Conservation (phyloP, 345 rosid species). For the Arabis hirsuta region DNA sequence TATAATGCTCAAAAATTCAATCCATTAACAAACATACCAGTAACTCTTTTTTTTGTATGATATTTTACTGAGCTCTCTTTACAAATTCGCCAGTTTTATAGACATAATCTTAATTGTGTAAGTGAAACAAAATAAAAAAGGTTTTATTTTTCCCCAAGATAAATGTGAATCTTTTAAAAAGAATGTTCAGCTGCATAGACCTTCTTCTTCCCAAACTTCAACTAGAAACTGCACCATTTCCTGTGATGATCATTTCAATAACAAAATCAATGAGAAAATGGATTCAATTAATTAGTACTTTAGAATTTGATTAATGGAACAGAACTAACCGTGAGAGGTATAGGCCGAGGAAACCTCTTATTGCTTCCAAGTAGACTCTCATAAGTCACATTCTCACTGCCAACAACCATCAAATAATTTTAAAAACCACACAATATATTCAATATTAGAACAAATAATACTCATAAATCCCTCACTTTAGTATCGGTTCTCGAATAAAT, state of each 20-base stretch:
- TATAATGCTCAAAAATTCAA: too few species aligned
- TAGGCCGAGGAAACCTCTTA: constrained; percentile 67
- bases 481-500: constrained; percentile 51
- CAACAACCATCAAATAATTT: constrained; percentile 24
- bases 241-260: constrained; percentile 42
- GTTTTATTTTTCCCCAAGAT: background rate
- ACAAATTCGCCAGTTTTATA: constrained; percentile 13
- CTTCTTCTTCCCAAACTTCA: constrained; percentile 86
- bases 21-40: too few species aligned
- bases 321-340: constrained; percentile 65
- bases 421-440: background rate
- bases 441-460: constrained; percentile 2
- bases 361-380: constrained; percentile 82
- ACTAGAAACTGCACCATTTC: constrained; percentile 91
- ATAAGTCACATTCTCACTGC: constrained; percentile 74
- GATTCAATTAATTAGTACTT: background rate
- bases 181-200: constrained; percentile 59
- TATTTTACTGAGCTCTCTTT: background rate
- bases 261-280: background rate
- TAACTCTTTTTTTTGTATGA: background rate
- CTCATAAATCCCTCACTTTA: constrained; percentile 51
- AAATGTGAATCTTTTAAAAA: background rate
- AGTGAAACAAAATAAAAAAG: background rate
- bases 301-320: background rate
- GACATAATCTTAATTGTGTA: constrained; percentile 2